Evolutionary conservation across 2,329 filamentous ascomycete species (phyloP).

Genomic region (Epichloe gansuensis): DNA sequence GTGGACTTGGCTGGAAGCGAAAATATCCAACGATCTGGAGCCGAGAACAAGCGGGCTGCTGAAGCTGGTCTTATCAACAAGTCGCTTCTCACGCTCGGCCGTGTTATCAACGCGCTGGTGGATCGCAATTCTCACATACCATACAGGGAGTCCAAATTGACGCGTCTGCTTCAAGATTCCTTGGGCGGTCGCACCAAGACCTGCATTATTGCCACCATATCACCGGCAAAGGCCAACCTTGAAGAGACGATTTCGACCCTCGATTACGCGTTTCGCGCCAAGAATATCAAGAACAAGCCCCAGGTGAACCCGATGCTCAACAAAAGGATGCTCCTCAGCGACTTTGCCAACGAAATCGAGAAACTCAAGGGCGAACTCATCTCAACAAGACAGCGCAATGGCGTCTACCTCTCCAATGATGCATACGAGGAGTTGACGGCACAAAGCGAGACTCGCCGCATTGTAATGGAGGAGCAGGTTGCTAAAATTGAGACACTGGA

Average conservation of each 20-base stretch:
- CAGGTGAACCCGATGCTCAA: conserved; percentile 86
- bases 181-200: conserved; percentile 92
- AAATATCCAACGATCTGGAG: conserved; percentile 92
- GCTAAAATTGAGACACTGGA: conserved; percentile 91
- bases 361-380: conserved; percentile 90
- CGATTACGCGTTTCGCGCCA: conserved; percentile 94
- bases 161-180: conserved; percentile 87
- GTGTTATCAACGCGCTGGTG: conserved; percentile 94
- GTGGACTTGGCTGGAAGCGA: conserved; percentile 96
- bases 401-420: conserved; percentile 84
- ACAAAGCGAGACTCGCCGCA: conserved; percentile 82
- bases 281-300: conserved; percentile 97
- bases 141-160: conserved; percentile 87
- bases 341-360: conserved; percentile 88
- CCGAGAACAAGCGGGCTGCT: conserved; percentile 92
- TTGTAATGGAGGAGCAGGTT: conserved; percentile 81
- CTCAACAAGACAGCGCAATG: conserved; percentile 82
- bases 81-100: conserved; percentile 82
- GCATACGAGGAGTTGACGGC: conserved; percentile 83
- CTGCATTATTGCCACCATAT: conserved; percentile 95
- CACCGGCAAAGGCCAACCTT: conserved; percentile 84
- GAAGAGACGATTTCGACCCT: conserved; percentile 97
- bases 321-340: conserved; percentile 81
- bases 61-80: conserved; percentile 98
- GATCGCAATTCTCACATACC: conserved; percentile 86